phyloP scores from a whole-genome alignment of 2,329 filamentous ascomycete species.

The Exserohilum rostratum region DNA sequence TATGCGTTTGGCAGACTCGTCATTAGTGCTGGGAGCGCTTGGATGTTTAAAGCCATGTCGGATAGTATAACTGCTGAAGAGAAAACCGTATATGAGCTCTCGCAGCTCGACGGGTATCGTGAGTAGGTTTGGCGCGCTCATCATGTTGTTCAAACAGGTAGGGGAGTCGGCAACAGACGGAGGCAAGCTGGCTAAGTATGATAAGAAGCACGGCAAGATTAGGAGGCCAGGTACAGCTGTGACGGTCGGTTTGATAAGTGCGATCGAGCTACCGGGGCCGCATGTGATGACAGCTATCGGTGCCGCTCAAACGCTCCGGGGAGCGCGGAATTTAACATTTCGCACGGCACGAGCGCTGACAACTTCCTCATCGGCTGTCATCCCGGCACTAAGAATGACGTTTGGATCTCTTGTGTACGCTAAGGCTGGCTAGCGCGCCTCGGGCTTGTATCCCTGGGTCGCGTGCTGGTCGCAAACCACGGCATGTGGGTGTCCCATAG shows the following conservation, averaged over 20 bases:
- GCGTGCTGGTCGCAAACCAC: neutral
- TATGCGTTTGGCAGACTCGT: slow-evolving; percentile 28
- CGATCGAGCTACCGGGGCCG: slow-evolving; percentile 1
- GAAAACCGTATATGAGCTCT: slow-evolving; percentile 42
- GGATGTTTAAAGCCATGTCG: slow-evolving; percentile 35
- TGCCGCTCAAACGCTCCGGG: slow-evolving; percentile 3
- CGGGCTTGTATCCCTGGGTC: neutral
- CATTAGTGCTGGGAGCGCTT: neutral
- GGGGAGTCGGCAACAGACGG: neutral
- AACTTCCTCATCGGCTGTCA: neutral
- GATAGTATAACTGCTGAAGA: slow-evolving; percentile 41
- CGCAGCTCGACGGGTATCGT: slow-evolving; percentile 42
- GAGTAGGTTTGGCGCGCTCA: slow-evolving; percentile 33
- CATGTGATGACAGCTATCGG: slow-evolving; percentile 7
- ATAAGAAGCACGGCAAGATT: slow-evolving; percentile 5
- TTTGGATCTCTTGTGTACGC: slow-evolving; percentile 5
- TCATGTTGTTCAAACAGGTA: slow-evolving; percentile 5
- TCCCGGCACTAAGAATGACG: slow-evolving; percentile 11
- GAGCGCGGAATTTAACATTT: slow-evolving; percentile 10
- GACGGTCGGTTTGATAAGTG: slow-evolving; percentile 2
- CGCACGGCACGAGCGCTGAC: neutral
- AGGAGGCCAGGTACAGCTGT: slow-evolving; percentile 3
- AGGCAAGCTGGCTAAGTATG: neutral
- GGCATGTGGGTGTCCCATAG: slow-evolving; percentile 5
- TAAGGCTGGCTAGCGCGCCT: slow-evolving; percentile 3